Evolutionary conservation across 2,329 filamentous ascomycete species (phyloP), one percentile per base, ranked within the genome.

Genomic region (Fusarium oligoseptatum): DNA sequence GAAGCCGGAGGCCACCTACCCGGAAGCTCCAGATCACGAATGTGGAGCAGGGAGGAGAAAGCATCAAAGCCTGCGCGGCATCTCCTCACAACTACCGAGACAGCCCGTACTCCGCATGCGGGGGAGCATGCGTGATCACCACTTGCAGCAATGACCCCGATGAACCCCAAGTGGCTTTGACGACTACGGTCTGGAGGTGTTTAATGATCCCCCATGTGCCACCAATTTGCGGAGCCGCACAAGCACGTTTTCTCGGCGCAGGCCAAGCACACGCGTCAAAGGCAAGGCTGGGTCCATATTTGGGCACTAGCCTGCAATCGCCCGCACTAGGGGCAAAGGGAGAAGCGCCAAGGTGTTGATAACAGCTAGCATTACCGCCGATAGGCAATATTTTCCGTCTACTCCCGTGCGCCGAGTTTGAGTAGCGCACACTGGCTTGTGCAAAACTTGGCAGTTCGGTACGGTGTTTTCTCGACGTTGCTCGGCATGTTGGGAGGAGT

Each of bases 391-490:
- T 52, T 52, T 32, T 32, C 48, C 27, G 48, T n/a, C 48, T 32
- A n/a, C 5, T n/a, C 48, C 27, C 24, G 48, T 32, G 48, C 27
- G 27, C 48, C 48, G 17, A 14, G 17, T 52, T 27, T 14, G 27
- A 32, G 11, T 52, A 32, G 48, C 48, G 48, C 48, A 32, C 3
- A 2, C 3, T 29, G 27, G 27, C 24, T 6, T 32, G 48, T 52
- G 48, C 1, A 52, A 52, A 52, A 52, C 48, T 52, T 32, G 48
- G 48, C 48, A 52, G 27, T 14, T 11, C n/a, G 17, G 27, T 32
- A 27, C 67, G 67, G 67, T 32, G 48, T 69, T 69, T 69, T 69
- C 67, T 69, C 63, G 67, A 69, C 39, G 41, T 48, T 56, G 57
- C 39, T 69, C 67, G 67, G 67, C 11, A 48, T 69, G 37, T 62